Conservation (phyloP, 2,329 filamentous ascomycete species). For the Ascomycota sp. region DNA sequence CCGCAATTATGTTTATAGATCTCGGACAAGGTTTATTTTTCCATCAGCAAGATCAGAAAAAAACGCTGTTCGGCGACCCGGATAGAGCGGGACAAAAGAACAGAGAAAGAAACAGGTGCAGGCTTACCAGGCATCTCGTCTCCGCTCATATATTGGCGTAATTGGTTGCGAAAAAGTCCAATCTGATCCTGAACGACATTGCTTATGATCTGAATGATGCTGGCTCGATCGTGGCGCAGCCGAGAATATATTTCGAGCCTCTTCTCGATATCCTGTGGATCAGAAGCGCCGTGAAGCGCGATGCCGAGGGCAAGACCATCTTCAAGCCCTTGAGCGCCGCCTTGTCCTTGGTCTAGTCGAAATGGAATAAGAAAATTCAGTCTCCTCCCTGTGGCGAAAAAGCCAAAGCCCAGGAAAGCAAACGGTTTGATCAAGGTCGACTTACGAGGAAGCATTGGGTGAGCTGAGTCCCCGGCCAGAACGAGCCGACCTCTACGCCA, state of each 20-base stretch:
- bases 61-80: neutral
- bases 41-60: neutral
- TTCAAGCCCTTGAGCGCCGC: conserved; percentile 15
- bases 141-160: conserved; percentile 8
- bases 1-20: conserved; percentile 4
- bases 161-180: conserved; percentile 9
- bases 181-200: conserved; percentile 15
- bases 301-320: conserved; percentile 14
- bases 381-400: too few relatives aligned
- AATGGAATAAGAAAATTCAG: neutral
- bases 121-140: conserved; percentile 13
- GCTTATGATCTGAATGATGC: conserved; percentile 17
- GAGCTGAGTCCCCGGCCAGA: conserved; percentile 17
- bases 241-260: conserved; percentile 8
- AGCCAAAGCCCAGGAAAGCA: too few relatives aligned
- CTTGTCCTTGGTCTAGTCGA: conserved; percentile 16
- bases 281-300: conserved; percentile 7
- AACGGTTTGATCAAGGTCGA: too few relatives aligned
- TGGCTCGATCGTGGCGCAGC: conserved; percentile 9
- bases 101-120: too few relatives aligned
- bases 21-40: neutral
- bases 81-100: neutral
- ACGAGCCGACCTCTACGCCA: conserved; percentile 13
- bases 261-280: conserved; percentile 5
- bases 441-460: conserved; percentile 18